Evolutionary conservation across 139 green algal genomes (phyloP).

Genomic region (Ettlia oleoabundans): DNA sequence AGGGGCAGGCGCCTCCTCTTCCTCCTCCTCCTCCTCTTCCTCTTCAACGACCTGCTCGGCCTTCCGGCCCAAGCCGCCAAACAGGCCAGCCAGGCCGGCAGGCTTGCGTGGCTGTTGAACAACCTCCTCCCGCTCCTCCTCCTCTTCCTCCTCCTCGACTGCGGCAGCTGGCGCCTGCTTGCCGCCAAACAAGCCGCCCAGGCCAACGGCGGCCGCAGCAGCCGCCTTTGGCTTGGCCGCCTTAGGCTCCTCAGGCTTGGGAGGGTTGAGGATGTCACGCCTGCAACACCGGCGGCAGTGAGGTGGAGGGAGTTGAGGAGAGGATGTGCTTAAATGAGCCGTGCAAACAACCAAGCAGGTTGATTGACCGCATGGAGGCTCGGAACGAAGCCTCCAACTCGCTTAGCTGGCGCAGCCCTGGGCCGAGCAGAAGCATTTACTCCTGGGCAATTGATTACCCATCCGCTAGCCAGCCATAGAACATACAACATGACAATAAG

Average conservation of each 20-base stretch:
- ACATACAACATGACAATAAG: no score
- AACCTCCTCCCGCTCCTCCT: background rate
- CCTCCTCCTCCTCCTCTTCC: constrained; percentile 15
- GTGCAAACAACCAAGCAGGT: no score
- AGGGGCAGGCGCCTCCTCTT: background rate
- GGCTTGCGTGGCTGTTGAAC: background rate
- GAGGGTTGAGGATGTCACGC: constrained; percentile 33
- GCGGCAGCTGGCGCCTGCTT: background rate
- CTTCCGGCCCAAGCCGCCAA: background rate
- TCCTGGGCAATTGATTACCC: no score
- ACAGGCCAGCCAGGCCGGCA: background rate
- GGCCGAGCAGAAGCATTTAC: no score
- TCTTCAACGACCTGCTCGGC: background rate
- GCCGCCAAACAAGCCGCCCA: constrained; percentile 37
- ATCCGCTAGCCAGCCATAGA: no score
- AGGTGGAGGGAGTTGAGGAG: no score
- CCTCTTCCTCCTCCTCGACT: constrained; percentile 4
- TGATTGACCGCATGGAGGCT: no score
- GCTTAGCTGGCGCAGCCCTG: no score
- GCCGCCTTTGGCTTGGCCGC: background rate
- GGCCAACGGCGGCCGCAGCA: background rate
- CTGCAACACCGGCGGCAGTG: no score
- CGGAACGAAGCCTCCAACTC: no score
- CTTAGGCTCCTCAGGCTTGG: constrained; percentile 29
- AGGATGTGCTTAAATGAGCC: no score